A percentile compares a stretch with the other conserved stretches of the same genome.
Evolutionary conservation across 495 filamentous ascomycete species (phyloP).

Genomic region (Xylaria grammica): DNA sequence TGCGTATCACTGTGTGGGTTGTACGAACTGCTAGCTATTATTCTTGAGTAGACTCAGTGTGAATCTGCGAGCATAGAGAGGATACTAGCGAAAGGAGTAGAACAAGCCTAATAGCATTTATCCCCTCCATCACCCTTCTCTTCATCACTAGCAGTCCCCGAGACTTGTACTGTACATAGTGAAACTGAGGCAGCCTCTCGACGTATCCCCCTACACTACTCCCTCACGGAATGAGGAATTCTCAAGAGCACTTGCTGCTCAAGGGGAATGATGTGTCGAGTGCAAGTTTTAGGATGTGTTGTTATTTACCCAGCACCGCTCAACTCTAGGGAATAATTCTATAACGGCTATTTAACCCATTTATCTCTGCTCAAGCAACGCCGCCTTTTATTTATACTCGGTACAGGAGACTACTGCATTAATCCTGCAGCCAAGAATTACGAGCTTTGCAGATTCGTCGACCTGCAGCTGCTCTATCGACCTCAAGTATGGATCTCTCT

Average conservation of each 20-base stretch:
- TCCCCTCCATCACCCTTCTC: background rate
- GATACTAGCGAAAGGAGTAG: background rate
- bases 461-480: constrained; percentile 35
- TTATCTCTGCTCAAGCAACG: constrained; percentile 12
- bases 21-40: background rate
- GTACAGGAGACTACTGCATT: constrained; percentile 30
- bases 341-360: constrained; percentile 18
- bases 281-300: background rate
- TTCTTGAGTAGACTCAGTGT: background rate
- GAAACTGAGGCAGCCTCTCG: background rate
- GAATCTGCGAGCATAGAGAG: background rate
- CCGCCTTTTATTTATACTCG: constrained; percentile 27
- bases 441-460: constrained; percentile 38
- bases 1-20: background rate
- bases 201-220: background rate
- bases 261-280: background rate
- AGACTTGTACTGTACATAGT: too few relatives aligned
- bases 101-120: background rate
- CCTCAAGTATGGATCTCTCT: constrained; percentile 17
- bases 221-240: background rate
- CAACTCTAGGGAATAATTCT: background rate
- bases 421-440: constrained; percentile 39
- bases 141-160: background rate
- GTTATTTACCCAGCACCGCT: background rate
- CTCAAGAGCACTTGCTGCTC: background rate